Evolutionary conservation across 768 basidiomycete species (phyloP).

Genomic region (Goffeauzyma gilvescens): DNA sequence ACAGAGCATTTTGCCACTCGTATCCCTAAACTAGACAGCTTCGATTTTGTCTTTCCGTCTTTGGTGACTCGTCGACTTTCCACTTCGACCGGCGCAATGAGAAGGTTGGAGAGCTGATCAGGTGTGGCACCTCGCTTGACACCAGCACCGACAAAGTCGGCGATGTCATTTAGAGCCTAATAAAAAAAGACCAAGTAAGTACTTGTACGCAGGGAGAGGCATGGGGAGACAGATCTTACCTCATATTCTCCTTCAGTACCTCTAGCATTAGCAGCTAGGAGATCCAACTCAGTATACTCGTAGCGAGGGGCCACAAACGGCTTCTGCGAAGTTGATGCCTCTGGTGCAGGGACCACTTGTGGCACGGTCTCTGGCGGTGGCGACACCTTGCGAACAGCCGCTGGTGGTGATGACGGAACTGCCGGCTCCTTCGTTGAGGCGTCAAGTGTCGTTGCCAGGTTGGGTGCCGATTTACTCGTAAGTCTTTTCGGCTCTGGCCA

Average conservation of each 20-base stretch:
- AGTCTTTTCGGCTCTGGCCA: neutral
- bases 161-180: slow-evolving; percentile 44
- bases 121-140: slow-evolving; percentile 20
- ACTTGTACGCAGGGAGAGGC: neutral
- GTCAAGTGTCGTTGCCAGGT: neutral
- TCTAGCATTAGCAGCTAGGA: slow-evolving; percentile 43
- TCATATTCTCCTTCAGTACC: slow-evolving; percentile 45
- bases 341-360: neutral
- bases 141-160: slow-evolving; percentile 46
- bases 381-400: neutral
- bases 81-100: slow-evolving; percentile 37
- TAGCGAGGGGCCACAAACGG: slow-evolving; percentile 5
- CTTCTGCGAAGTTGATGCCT: slow-evolving; percentile 1
- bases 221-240: slow-evolving; percentile 38
- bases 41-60: slow-evolving; percentile 54
- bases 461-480: neutral
- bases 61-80: slow-evolving; percentile 42
- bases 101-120: slow-evolving; percentile 20
- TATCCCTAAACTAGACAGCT: slow-evolving; percentile 45
- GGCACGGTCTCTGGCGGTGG: slow-evolving; percentile 6
- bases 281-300: slow-evolving; percentile 45
- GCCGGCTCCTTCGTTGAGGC: neutral
- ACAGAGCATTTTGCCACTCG: slow-evolving; percentile 53
- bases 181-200: neutral
- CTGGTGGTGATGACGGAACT: neutral